phyloP scores from a whole-genome alignment of 495 filamentous ascomycete species.

The Penicillium chermesinum region DNA sequence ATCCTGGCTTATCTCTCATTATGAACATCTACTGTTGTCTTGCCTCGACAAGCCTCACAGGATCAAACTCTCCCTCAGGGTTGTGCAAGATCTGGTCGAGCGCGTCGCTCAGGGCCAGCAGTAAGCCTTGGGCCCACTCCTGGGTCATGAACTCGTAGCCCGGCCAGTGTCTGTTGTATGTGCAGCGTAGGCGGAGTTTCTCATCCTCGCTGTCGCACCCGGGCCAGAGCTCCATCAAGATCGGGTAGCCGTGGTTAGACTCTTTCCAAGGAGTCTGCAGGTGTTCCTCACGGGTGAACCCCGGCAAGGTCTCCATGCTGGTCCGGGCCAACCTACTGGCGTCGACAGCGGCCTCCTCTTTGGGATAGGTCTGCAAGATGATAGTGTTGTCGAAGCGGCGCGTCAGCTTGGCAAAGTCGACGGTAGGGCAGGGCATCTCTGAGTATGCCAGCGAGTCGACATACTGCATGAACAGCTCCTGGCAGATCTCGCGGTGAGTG shows the following conservation, averaged over 20 bases:
- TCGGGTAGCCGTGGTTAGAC: not conserved
- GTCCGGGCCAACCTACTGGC: too few species aligned
- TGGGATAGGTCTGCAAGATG: not conserved
- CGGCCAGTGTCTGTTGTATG: not conserved
- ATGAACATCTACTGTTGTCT: too few species aligned
- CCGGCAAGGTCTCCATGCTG: too few species aligned
- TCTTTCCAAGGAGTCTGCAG: not conserved
- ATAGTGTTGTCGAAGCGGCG: not conserved
- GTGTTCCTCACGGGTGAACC: not conserved
- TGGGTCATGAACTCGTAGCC: not conserved
- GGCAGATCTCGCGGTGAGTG: not conserved
- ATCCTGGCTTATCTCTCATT: too few species aligned
- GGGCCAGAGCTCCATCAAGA: slow-evolving; percentile 1
- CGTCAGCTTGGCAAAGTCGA: not conserved
- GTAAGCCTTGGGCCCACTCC: not conserved
- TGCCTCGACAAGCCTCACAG: too few species aligned
- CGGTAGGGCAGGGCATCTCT: not conserved
- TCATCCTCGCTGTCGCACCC: not conserved
- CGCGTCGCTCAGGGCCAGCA: not conserved
- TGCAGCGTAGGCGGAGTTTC: not conserved
- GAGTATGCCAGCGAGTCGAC: not conserved
- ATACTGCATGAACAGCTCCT: not conserved
- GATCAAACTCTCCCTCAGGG: not conserved
- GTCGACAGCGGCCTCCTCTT: not conserved
- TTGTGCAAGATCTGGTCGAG: not conserved